These are phyloP conservation scores for Debaryomycetaceae sp. DNA, from an alignment of 1,139 yeast species.

Conservation along the genomic window DNA sequence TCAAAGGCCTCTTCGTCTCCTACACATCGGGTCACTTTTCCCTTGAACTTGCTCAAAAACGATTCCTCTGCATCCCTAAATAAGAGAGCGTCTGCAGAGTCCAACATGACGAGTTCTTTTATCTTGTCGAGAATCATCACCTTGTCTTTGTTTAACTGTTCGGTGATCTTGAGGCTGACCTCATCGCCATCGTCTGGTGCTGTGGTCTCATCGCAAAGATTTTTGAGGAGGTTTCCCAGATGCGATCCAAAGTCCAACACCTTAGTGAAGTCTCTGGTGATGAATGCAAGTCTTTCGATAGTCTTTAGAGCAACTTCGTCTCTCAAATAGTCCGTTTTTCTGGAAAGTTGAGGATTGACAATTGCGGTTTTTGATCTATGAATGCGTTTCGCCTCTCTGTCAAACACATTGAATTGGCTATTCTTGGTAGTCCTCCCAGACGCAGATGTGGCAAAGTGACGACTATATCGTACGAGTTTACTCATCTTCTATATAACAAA, in stretches of 20 bases:
- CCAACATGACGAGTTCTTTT: conserved; percentile 62
- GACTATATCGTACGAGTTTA: background rate
- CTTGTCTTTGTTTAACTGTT: conserved; percentile 52
- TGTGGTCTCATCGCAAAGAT: conserved; percentile 30
- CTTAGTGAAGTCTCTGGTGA: conserved; percentile 58
- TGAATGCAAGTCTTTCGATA: conserved; percentile 70
- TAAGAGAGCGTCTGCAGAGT: conserved; percentile 54
- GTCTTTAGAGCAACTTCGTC: conserved; percentile 74
- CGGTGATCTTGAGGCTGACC: conserved; percentile 24
- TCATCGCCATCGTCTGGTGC: conserved; percentile 24
- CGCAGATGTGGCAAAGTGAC: conserved; percentile 24
- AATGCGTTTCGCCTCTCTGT: conserved; percentile 53
- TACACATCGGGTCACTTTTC: conserved; percentile 44
- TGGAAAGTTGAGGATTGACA: conserved; percentile 39
- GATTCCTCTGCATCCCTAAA: conserved; percentile 41
- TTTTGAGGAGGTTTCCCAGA: conserved; percentile 55
- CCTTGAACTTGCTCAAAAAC: conserved; percentile 37
- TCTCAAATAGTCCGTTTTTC: conserved; percentile 69
- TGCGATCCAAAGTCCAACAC: conserved; percentile 74
- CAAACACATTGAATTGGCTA: conserved; percentile 58
- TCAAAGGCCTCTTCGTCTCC: conserved; percentile 66
- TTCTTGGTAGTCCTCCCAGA: conserved; percentile 16
- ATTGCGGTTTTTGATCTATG: conserved; percentile 59
- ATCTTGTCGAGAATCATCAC: conserved; percentile 49
- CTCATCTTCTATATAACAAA: background rate